Conservation (phyloP, 1,284 basidiomycete genomes). For the Heliocybe sulcata region DNA sequence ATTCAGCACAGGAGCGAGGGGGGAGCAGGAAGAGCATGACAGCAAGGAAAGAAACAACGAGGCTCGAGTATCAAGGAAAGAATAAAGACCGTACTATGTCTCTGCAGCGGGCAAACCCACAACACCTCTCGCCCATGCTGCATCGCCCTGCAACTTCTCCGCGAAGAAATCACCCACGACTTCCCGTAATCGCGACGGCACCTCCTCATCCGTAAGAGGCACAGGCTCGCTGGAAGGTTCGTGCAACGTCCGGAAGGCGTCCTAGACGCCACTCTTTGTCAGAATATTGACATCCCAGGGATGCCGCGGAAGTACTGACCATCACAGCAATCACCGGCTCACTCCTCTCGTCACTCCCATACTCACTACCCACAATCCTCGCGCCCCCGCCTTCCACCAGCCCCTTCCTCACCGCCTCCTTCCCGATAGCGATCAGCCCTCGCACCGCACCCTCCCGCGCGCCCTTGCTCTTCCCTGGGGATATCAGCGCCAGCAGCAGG, state of each 20-base stretch:
- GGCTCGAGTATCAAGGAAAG: neutral
- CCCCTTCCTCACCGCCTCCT: slow-evolving; percentile 75
- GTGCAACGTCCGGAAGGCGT: slow-evolving; percentile 51
- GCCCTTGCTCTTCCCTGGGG: slow-evolving; percentile 61
- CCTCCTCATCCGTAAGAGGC: slow-evolving; percentile 41
- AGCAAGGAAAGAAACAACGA: neutral
- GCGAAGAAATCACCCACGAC: slow-evolving; percentile 58
- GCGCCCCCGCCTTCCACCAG: slow-evolving; percentile 73
- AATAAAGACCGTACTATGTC: slow-evolving; percentile 8
- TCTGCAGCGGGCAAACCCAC: slow-evolving; percentile 21
- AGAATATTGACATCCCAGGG: neutral
- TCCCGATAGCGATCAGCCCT: slow-evolving; percentile 77
- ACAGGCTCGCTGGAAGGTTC: slow-evolving; percentile 49
- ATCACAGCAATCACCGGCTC: slow-evolving; percentile 49
- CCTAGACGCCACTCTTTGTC: slow-evolving; percentile 16
- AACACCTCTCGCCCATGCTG: slow-evolving; percentile 52
- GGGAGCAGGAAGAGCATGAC: too few species aligned
- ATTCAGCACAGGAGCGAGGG: too few species aligned
- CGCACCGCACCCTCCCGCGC: slow-evolving; percentile 83
- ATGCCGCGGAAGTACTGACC: slow-evolving; percentile 28
- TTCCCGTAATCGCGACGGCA: slow-evolving; percentile 41
- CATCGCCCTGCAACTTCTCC: slow-evolving; percentile 44
- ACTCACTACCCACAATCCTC: slow-evolving; percentile 62
- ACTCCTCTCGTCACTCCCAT: slow-evolving; percentile 31
- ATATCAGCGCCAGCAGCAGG: slow-evolving; percentile 79